Evolutionary conservation across 768 basidiomycete genomes (phyloP), one percentile per base, ranked within the genome.

Genomic region (Leucogyrophana mollusca): DNA sequence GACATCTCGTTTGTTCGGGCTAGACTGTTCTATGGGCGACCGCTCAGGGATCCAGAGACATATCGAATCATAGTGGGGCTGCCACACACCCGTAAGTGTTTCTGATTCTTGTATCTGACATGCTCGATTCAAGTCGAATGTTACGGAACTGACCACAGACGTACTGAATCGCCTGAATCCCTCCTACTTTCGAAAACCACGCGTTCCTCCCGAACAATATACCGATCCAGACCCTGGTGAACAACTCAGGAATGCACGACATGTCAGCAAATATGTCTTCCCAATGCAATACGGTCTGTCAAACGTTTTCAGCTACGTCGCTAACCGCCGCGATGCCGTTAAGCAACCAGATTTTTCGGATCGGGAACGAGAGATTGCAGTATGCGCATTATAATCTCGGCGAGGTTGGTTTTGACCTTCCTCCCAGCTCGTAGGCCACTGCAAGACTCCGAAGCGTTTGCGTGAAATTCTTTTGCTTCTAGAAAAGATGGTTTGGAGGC

Each of bases 231-330:
- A 81, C 50, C 67, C 71, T 20, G 69, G 66, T 8, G 58, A 68
- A 48, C 77, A 77, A 53, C 71, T 69, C 35, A 72, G 73, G 32
- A 62, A 79, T 32, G 76, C 78, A 1, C 75, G 86, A 33, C 82
- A 82, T 51, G 65, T 92, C 1, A 74, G 86, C 25, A 94, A 93
- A 67, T 86, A 92, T 56, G 70, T 98, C 2, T 95, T 98, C 56
- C 83, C 93, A 8, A 74, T 83, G 33, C 88, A 93, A 55, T 91
- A 84, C 56, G 77, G 78, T 0, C 59, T 96, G 1, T 58, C 72
- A 4, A 87, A 71, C 53, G 74, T 83, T 2, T 94, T 93, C 50
- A 40, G 49, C 4, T 32, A 42, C 10, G 45, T 56, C 36, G 50
- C 49, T 38, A 57, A 46, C 18, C 52, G 50, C 14, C 64, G 57